A percentile compares a stretch with the other conserved stretches of the same genome.
phyloP scores from a whole-genome alignment of 2,329 filamentous ascomycete genomes.

The Aspergillus fischeri region DNA sequence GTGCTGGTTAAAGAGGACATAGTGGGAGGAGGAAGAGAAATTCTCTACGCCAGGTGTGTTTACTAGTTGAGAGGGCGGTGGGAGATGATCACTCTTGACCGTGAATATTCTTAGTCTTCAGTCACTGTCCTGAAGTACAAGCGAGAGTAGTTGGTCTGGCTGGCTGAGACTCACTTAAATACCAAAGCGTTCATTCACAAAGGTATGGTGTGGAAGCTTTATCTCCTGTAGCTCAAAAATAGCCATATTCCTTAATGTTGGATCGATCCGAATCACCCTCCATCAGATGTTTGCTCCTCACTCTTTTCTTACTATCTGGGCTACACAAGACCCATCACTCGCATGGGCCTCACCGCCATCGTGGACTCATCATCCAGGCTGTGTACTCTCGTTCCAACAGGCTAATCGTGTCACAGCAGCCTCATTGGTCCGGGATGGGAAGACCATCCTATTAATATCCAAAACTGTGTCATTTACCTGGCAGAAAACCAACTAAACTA shows the following conservation, averaged over 20 bases:
- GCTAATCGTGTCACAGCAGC: neutral
- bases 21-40: neutral
- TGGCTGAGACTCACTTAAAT: neutral
- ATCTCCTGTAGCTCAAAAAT: neutral
- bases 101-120: neutral
- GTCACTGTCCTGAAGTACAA: neutral
- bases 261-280: neutral
- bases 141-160: neutral
- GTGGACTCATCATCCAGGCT: neutral
- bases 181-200: neutral
- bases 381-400: neutral
- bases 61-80: neutral
- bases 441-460: neutral
- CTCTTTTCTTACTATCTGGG: neutral
- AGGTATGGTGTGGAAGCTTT: neutral
- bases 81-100: neutral
- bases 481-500: neutral
- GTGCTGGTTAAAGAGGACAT: neutral
- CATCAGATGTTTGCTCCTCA: neutral
- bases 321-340: neutral
- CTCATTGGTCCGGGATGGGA: neutral
- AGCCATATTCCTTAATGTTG: neutral
- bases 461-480: neutral
- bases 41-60: neutral
- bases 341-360: neutral